phyloP scores from a whole-genome alignment of 345 rosid species.

The Eucalyptus erythrocorys region DNA sequence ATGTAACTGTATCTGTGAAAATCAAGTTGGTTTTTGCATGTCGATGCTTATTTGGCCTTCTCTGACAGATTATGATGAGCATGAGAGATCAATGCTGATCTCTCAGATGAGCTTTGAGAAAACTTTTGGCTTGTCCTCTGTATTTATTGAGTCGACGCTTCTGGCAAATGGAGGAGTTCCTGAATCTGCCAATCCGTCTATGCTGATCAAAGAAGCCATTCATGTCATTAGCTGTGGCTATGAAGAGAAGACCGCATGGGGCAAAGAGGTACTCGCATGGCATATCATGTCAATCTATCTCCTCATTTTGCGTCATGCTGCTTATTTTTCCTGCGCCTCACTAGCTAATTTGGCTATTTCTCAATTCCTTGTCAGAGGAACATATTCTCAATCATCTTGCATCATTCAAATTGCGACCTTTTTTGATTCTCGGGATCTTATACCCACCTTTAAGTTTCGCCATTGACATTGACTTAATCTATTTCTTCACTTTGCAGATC shows the following conservation, averaged over 20 bases:
- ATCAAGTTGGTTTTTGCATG: not conserved
- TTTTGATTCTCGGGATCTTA: not conserved
- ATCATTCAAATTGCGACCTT: not conserved
- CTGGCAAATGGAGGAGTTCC: conserved; percentile 92
- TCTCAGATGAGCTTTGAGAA: conserved; percentile 92
- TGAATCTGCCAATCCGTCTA: conserved; percentile 73
- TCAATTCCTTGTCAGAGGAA: not conserved
- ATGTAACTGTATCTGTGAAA: not conserved
- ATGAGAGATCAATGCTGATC: conserved; percentile 90
- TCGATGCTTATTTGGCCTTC: not conserved
- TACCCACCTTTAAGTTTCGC: not conserved
- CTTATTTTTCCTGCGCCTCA: not conserved
- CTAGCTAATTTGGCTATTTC: not conserved
- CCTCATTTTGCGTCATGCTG: not conserved
- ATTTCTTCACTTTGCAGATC: conserved; percentile 31
- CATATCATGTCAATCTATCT: not conserved
- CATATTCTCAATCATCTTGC: not conserved
- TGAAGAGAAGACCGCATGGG: conserved; percentile 96
- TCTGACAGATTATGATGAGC: conserved; percentile 69
- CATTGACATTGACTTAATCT: not conserved
- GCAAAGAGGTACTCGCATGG: conserved; percentile 65
- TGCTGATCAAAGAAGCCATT: conserved; percentile 90
- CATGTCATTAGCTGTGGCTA: conserved; percentile 94
- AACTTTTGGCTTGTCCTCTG: conserved; percentile 90
- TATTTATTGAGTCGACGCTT: conserved; percentile 89